Evolutionary conservation across 2,329 filamentous ascomycete genomes (phyloP), one percentile per base, ranked within the genome.

Genomic region (Pseudocercospora eumusae): DNA sequence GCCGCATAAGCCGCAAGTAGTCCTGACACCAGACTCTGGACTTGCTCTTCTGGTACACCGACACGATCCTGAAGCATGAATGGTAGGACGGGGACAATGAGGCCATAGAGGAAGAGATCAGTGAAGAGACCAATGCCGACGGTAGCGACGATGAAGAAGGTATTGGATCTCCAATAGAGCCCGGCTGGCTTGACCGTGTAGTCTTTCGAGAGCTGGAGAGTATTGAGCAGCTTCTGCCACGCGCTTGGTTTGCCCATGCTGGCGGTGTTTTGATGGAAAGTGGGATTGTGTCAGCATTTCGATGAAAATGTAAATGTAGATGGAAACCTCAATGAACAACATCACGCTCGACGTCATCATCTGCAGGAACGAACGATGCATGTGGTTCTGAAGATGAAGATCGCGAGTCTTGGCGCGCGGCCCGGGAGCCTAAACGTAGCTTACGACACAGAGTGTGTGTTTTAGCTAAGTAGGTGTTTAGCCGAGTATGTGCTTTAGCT

Each of bases 71-170:
- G 70, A 1, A 87, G 79, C 75, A 87, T 79, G 64, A 83, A 87
- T 0, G 84, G 84, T 1, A 86, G 73, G 8, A 86, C 80, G 0
- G 85, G 84, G 0, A 86, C 83, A 15, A 87, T 77, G 2, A 87
- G 75, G 1, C 82, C 83, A 69, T 86, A 87, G 1, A 87, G 77
- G 70, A 86, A 86, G 11, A 86, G 74, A 68, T 86, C 84, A 0
- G 82, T 83, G 68, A 85, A 86, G 1, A 84, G 78, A 47, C 81
- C 83, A 20, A 84, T 73, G 3, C 78, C 80, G 11, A 88, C 83
- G 2, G 84, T 86, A 6, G 79, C 73, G 42, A 86, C 71, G 65
- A 87, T 86, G 75, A 88, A 88, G 50, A 80, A 68, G 2, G 82
- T 83, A 57, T 81, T 84, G 10, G 84, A 86, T n/a, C 86, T 81